Evolutionary conservation across 257 asterid species (phyloP), one percentile per base, ranked within the genome.

Genomic region (Solanum habrochaites): DNA sequence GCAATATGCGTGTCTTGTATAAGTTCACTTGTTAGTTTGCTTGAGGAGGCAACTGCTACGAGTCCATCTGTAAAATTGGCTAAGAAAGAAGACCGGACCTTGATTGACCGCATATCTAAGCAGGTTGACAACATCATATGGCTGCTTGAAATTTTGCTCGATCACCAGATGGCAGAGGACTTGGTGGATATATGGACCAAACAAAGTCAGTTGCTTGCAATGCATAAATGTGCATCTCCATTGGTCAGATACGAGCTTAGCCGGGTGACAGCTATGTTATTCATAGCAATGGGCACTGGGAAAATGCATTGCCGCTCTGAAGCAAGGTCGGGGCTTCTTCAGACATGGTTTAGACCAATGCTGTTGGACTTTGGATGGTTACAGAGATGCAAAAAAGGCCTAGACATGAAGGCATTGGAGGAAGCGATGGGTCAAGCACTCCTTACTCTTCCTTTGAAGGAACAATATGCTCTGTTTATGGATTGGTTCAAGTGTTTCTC

Each of bases 311-410:
- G 99, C 43, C 92, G 92, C 32, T 87, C 95, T 43, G 98, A 94
- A 86, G 86, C 93, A 52, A 94, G 99, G 91, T 71, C 90, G 60
- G 85, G 89, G 83, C 85, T 97, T 58, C 91, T 95, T 32, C 89
- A 86, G 82, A 92, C 87, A 72, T 94, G 99, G 99, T 95, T 97
- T 69, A 87, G 94, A 75, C 98, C 99, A 1, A 95, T 97, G 98
- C 92, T 97, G 3, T 78, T 89, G 14, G 99, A 97, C 92, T 97
- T 95, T 21, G 98, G 99, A 3, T 97, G 98, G 99, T 67, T 97
- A 31, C 98, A 94, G 90, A 93, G 99, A 90, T 94, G 98, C 88
- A 94, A 87, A 87, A 96, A 96, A 86, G 98, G 99, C 81, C 91
- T 96, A 12, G 98, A 95, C 85, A 90, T 93, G 89, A 93, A 92